Conservation (phyloP, 371 early-diverging fungal genomes). For the Mucor indicus region DNA sequence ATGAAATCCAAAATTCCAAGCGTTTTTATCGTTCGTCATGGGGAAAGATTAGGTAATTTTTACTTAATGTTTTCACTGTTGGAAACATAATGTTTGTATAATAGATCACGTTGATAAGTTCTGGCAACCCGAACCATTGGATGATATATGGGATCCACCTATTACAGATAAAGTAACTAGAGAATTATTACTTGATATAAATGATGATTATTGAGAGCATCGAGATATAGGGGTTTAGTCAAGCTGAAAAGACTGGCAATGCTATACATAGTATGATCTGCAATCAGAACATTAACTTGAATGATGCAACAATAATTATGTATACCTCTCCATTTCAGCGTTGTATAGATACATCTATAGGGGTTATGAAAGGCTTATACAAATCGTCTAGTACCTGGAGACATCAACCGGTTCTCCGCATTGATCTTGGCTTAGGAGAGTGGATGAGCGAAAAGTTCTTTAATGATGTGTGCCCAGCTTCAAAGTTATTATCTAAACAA, state of each 20-base stretch:
- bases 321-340: slow-evolving; percentile 49
- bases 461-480: slow-evolving; percentile 34
- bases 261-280: slow-evolving; percentile 18
- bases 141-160: slow-evolving; percentile 45
- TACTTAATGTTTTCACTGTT: neutral
- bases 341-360: slow-evolving; percentile 43
- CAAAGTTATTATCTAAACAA: slow-evolving; percentile 23
- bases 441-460: slow-evolving; percentile 47
- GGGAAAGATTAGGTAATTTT: slow-evolving; percentile 23
- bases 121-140: slow-evolving; percentile 42
- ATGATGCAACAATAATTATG: slow-evolving; percentile 22
- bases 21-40: slow-evolving; percentile 25
- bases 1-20: slow-evolving; percentile 1
- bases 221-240: neutral
- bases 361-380: slow-evolving; percentile 24
- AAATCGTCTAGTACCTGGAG: neutral
- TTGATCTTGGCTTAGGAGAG: slow-evolving; percentile 42
- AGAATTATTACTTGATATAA: too few species aligned
- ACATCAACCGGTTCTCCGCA: slow-evolving; percentile 12
- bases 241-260: slow-evolving; percentile 30
- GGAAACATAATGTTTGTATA: neutral
- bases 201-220: too few species aligned
- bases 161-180: slow-evolving; percentile 22
- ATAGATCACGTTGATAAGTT: slow-evolving; percentile 35
- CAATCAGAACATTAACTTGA: slow-evolving; percentile 18